Percentiles rank a stretch among this genome's conserved stretches.
Evolutionary conservation across 2,329 filamentous ascomycete species (phyloP).

Genomic region (Neofusicoccum laricinum): DNA sequence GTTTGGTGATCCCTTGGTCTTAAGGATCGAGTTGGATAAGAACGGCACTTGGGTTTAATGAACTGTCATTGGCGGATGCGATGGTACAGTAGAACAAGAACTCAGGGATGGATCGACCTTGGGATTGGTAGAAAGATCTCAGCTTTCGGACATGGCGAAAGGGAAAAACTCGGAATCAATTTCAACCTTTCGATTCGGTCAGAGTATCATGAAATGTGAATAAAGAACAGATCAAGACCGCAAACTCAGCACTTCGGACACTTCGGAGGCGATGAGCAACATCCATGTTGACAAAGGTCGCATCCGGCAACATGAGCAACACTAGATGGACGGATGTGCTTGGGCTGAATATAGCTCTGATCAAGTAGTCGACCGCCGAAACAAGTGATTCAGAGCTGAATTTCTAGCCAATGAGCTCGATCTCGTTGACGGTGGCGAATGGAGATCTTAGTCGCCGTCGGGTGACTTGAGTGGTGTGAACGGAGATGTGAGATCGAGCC

Average conservation of each 20-base stretch:
- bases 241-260: neutral
- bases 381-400: no score
- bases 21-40: constrained; percentile 9
- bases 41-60: neutral
- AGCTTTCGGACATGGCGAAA: neutral
- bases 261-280: no score
- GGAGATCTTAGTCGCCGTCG: no score
- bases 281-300: no score
- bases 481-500: no score
- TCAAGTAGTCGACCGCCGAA: no score
- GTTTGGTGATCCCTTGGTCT: neutral
- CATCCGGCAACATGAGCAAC: no score
- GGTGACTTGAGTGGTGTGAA: no score
- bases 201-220: neutral
- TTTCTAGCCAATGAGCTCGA: no score
- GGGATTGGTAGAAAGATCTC: constrained; percentile 12
- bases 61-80: neutral
- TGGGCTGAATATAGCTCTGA: no score
- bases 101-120: neutral
- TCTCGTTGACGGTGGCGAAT: no score
- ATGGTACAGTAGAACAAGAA: neutral
- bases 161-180: neutral
- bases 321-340: no score
- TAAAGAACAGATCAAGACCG: neutral
- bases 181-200: neutral